Base-by-base conservation (phyloP, 2,329 filamentous ascomycete genomes). In the Cladosporium austrohemisphaericum region DNA sequence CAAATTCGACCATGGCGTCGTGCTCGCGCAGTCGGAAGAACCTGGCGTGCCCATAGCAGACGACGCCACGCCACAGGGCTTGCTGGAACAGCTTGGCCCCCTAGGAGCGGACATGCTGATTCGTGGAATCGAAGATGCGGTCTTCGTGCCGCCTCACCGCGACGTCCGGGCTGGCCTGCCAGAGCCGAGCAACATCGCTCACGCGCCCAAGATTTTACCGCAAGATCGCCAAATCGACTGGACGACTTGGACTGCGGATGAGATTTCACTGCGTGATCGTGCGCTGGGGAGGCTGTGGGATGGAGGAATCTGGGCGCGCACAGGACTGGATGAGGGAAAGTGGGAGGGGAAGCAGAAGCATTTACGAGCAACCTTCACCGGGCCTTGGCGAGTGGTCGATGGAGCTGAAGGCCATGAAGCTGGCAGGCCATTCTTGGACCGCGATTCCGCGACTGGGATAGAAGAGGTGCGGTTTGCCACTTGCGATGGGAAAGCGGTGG, bases 1-100 rank as follows among this genome's bases (percentile, higher is more conserved):
- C 13, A 69, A 76, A 38, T 96, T 97, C 64, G 93, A 98, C 66
- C 80, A 83, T 52, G 93, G 93, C 22, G 67, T 73, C 2, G 77
- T 96, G 8, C 74, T 98, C 20, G 76, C 79, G 13, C 90, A 38
- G 25, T 70, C 65, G 0, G 75, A 79, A 0, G 50, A 62, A 0
- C 81, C 81, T 0, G 81, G 80, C 1, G 61, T 80, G 3, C 54
- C 61, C 1, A 72, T 88, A 25, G 70, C 73, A 0, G 33, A 38
- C 16, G 60, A 61, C 18, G 75, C 71, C 51, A 79, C 76, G 0
- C 71, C 78, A 1, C 60, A 68, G 0, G 60, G 71, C 9, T 68
- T 90, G 4, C 68, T 78, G 1, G 65, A 72, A 3, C 64, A 77
- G 4, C 72, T 93, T 31, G 83, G 83, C 0, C 73, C 74, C 0